A percentile compares a stretch with the other conserved stretches of the same genome.
Conservation (phyloP, 2,329 filamentous ascomycete species). For the Botrytis cinerea region DNA sequence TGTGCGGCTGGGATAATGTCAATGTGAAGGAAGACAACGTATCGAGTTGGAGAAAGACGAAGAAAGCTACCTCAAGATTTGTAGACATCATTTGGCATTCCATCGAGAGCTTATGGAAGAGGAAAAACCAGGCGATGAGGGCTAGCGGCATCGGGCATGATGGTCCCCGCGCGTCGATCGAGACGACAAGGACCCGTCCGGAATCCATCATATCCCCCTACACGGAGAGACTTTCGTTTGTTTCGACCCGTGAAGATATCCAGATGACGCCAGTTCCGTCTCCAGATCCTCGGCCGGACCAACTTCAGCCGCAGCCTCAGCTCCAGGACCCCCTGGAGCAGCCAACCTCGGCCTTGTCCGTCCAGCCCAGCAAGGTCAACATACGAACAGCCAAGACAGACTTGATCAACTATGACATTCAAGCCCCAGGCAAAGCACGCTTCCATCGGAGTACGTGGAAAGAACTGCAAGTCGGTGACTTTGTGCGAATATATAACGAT, state of each 20-base stretch:
- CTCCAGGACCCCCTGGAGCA: slow-evolving; percentile 34
- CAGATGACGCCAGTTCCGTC: slow-evolving; percentile 96
- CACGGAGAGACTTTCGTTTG: slow-evolving; percentile 52
- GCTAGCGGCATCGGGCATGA: no score
- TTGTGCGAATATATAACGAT: slow-evolving; percentile 93
- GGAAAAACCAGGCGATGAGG: slow-evolving; percentile 25
- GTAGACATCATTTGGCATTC: slow-evolving; percentile 23
- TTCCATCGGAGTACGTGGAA: slow-evolving; percentile 98
- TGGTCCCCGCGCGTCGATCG: no score
- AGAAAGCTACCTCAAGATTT: slow-evolving; percentile 70
- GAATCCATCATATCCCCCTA: no score
- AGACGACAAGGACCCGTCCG: no score
- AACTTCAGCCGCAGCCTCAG: slow-evolving; percentile 10
- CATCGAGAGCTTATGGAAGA: slow-evolving; percentile 32
- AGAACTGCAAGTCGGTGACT: slow-evolving; percentile 91
- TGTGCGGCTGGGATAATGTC: slow-evolving; percentile 88
- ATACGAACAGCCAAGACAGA: slow-evolving; percentile 26
- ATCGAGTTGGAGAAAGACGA: slow-evolving; percentile 81
- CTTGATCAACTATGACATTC: slow-evolving; percentile 71
- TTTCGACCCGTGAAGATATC: slow-evolving; percentile 71
- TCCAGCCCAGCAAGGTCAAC: slow-evolving; percentile 44
- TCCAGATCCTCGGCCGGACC: slow-evolving; percentile 57
- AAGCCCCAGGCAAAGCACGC: slow-evolving; percentile 68
- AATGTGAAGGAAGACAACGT: slow-evolving; percentile 88
- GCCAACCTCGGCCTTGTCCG: slow-evolving; percentile 43